These are phyloP conservation scores for Angophora floribunda DNA, from an alignment of 345 rosid genomes.

Conservation along the genomic window DNA sequence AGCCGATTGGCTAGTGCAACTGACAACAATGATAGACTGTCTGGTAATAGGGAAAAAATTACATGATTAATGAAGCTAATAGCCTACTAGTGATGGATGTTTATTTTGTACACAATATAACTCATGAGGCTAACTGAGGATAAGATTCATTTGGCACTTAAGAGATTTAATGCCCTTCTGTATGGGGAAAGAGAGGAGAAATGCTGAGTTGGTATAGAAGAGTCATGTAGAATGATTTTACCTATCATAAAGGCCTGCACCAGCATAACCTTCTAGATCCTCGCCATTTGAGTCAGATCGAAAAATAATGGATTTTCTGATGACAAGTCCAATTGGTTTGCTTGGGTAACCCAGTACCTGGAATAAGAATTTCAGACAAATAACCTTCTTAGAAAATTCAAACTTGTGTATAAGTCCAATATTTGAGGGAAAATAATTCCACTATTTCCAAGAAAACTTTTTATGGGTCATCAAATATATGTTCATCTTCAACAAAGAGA, in stretches of 20 bases:
- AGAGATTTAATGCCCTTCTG: background rate
- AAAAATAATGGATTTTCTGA: constrained; percentile 87
- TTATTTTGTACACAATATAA: background rate
- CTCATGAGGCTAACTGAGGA: background rate
- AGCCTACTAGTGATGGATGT: background rate
- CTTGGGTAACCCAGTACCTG: constrained; percentile 96
- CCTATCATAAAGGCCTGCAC: constrained; percentile 99
- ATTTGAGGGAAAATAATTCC: background rate
- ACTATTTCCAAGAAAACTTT: background rate
- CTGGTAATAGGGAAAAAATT: background rate
- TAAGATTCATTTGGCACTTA: background rate
- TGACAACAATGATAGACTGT: background rate
- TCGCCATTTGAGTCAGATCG: constrained; percentile 98
- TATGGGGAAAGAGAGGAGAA: background rate
- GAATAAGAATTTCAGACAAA: background rate
- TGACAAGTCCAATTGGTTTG: constrained; percentile 89
- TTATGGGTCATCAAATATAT: background rate
- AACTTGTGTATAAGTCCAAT: background rate
- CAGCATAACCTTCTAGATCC: constrained; percentile 98
- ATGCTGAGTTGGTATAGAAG: background rate
- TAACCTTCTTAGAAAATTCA: background rate
- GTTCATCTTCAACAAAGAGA: background rate
- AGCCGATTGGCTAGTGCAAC: background rate
- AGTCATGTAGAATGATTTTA: constrained; percentile 5
- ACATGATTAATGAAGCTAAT: background rate